Evolutionary conservation across 139 green algal species (phyloP).

Genomic region (Chlorella vulgaris): DNA sequence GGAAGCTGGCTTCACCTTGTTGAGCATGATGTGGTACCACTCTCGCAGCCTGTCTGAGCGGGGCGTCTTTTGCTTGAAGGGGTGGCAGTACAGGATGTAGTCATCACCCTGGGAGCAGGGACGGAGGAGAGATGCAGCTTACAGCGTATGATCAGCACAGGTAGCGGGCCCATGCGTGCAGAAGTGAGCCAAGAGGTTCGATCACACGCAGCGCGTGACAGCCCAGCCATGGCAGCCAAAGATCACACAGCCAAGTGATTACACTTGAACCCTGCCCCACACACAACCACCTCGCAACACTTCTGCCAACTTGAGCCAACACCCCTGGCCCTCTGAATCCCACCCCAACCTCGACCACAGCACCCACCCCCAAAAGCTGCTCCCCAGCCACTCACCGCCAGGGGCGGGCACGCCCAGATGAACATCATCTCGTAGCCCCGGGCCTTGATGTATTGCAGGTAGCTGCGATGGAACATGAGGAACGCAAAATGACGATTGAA

Average conservation of each 20-base stretch:
- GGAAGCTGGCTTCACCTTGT: conserved; percentile 26
- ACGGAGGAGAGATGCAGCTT: neutral
- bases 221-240: neutral
- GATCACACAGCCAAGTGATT: too few relatives aligned
- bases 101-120: conserved; percentile 85
- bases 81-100: conserved; percentile 99
- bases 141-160: neutral
- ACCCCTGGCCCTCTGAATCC: neutral
- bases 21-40: conserved; percentile 95
- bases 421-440: conserved; percentile 94
- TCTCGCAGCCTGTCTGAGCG: conserved; percentile 86
- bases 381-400: conserved; percentile 62
- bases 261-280: too few relatives aligned
- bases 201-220: neutral
- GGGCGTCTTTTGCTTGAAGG: conserved; percentile 92
- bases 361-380: too few relatives aligned
- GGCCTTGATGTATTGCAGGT: conserved; percentile 85
- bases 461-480: conserved; percentile 46
- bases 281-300: too few relatives aligned
- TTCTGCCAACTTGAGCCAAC: neutral
- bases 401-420: conserved; percentile 99
- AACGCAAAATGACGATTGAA: too few relatives aligned
- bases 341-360: too few relatives aligned
- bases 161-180: too few relatives aligned
- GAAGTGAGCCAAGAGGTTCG: too few relatives aligned